Base-by-base conservation (phyloP, 2,329 filamentous ascomycete genomes). In the Epichloe gansuensis region DNA sequence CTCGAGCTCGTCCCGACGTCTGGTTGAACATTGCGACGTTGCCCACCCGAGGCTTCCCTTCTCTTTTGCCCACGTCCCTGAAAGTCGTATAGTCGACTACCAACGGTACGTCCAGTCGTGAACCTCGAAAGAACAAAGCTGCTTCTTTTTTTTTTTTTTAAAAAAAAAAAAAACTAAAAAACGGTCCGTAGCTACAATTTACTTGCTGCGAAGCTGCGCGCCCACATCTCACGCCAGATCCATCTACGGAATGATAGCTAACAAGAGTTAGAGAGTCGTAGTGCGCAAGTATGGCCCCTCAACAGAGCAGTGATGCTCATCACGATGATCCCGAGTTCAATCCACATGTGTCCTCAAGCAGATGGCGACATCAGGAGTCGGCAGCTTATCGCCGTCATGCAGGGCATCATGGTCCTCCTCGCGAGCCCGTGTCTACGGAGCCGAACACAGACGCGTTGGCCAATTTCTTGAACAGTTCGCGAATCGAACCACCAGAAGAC, bases 311-410 rank as follows among this genome's bases (percentile, higher is more conserved):
- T 17, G 50, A 49, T 25, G 43, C 31, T 44, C 50, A 47, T 13
- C 38, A 45, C 36, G 39, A 54, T 38, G 50, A 52, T 34, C 11
- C 50, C 9, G 53, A 64, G 51, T 66, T 61, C 53, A 80, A 82
- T 59, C 77, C 75, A 3, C 68, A 82, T 60, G 74, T 75, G 39
- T 83, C 80, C 8, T 60, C 73, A 41, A 81, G 69, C 61, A 71
- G 70, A 58, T 84, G 81, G 81, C 75, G 80, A 51, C 81, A 84
- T 61, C 77, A 82, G 61, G 81, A 84, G 62, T 83, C 80, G 1
- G 69, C 70, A 12, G 70, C 77, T 36, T 84, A 72, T 60, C 71
- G 72, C 48, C 71, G 72, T 49, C 68, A 75, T 61, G 77, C 76
- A 36, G 70, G 54, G 17, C 59, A 63, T 12, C 58, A 58, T 36